These are phyloP conservation scores for Syzygium jambos DNA, from an alignment of 345 rosid species.

Conservation along the genomic window DNA sequence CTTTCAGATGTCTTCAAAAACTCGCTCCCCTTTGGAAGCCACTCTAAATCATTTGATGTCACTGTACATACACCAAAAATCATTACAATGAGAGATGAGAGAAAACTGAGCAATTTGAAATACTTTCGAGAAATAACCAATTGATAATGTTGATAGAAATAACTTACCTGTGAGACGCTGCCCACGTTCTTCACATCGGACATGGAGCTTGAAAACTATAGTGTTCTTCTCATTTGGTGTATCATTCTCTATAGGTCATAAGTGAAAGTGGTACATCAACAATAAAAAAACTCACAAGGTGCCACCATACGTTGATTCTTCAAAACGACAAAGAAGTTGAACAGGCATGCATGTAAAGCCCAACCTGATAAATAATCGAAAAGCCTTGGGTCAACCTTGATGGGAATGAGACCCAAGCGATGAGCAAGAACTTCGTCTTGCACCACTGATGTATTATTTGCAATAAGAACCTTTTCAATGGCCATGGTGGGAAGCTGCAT, in stretches of 20 bases:
- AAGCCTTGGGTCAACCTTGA: slow-evolving; percentile 71
- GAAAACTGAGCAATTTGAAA: background rate
- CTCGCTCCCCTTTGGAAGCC: slow-evolving; percentile 90
- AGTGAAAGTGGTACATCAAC: background rate
- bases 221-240: slow-evolving; percentile 84
- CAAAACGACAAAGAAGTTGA: background rate
- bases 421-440: slow-evolving; percentile 96
- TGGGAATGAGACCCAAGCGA: slow-evolving; percentile 88
- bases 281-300: background rate
- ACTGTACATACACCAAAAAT: slow-evolving; percentile 31
- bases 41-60: slow-evolving; percentile 54
- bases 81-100: background rate
- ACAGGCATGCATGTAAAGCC: background rate
- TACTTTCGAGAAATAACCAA: background rate
- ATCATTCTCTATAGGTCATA: slow-evolving; percentile 47
- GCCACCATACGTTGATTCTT: background rate
- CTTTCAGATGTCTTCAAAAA: slow-evolving; percentile 44
- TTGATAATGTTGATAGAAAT: background rate
- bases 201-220: slow-evolving; percentile 90
- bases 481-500: slow-evolving; percentile 91
- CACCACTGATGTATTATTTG: slow-evolving; percentile 77
- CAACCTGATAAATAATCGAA: slow-evolving; percentile 83
- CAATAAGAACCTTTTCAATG: slow-evolving; percentile 82
- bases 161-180: slow-evolving; percentile 52
- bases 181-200: slow-evolving; percentile 29